Evolutionary conservation across 805 yeast species (phyloP).

Genomic region (Lipomyces yamadae): DNA sequence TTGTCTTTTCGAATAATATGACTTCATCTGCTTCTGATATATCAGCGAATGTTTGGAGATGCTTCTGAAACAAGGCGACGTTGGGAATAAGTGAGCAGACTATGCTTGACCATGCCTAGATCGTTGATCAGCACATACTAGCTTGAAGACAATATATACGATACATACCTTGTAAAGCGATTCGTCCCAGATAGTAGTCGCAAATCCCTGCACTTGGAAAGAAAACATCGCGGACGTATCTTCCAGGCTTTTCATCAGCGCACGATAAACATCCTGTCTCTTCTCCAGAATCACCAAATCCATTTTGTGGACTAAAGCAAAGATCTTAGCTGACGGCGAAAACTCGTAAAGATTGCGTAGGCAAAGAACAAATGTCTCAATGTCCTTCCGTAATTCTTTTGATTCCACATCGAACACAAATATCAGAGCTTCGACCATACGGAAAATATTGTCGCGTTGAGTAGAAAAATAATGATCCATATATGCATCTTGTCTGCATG

Average conservation of each 20-base stretch:
- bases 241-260: slow-evolving; percentile 82
- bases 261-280: slow-evolving; percentile 65
- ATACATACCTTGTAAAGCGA: slow-evolving; percentile 66
- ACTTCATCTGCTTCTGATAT: slow-evolving; percentile 86
- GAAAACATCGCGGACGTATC: slow-evolving; percentile 57
- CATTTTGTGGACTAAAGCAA: slow-evolving; percentile 93
- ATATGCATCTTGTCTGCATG: slow-evolving; percentile 80
- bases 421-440: slow-evolving; percentile 92
- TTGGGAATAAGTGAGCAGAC: slow-evolving; percentile 95
- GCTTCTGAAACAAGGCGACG: slow-evolving; percentile 76
- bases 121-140: background rate
- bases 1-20: slow-evolving; percentile 88
- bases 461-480: slow-evolving; percentile 92
- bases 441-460: slow-evolving; percentile 89
- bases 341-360: slow-evolving; percentile 78
- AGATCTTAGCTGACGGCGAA: slow-evolving; percentile 89
- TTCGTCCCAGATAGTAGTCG: slow-evolving; percentile 98
- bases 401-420: slow-evolving; percentile 97
- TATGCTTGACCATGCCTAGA: slow-evolving; percentile 87
- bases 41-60: slow-evolving; percentile 71
- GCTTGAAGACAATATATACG: background rate
- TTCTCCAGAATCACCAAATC: slow-evolving; percentile 64
- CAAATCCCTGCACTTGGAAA: slow-evolving; percentile 64
- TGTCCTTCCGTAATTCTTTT: slow-evolving; percentile 88
- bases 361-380: slow-evolving; percentile 86